A percentile compares a stretch with the other conserved stretches of the same genome.
These are phyloP conservation scores for Dactylonectria macrodidyma DNA, from an alignment of 2,329 filamentous ascomycete genomes.

Conservation along the genomic window DNA sequence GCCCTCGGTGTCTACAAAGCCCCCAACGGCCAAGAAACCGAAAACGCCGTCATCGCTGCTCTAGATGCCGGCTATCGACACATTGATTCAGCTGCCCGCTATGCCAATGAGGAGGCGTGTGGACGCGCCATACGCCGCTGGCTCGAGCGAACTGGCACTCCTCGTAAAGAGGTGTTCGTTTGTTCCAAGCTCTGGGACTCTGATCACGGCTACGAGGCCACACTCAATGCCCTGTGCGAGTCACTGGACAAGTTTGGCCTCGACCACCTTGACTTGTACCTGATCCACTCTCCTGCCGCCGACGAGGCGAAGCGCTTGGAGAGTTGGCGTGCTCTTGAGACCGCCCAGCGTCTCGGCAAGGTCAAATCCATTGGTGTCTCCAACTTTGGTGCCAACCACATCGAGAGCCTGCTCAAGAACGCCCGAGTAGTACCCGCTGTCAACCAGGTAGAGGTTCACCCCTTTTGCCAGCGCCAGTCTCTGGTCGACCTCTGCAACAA, in stretches of 20 bases:
- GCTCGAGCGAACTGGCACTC: constrained; percentile 72
- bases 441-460: constrained; percentile 87
- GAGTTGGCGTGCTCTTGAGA: constrained; percentile 81
- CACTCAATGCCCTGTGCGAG: constrained; percentile 74
- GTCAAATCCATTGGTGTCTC: constrained; percentile 81
- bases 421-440: constrained; percentile 74
- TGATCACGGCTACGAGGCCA: constrained; percentile 60
- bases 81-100: constrained; percentile 70
- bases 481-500: constrained; percentile 70
- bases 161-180: constrained; percentile 78
- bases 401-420: constrained; percentile 69
- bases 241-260: constrained; percentile 76
- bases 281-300: constrained; percentile 76
- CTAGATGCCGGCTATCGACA: constrained; percentile 70
- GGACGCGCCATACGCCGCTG: constrained; percentile 80
- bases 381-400: constrained; percentile 80
- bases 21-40: constrained; percentile 69
- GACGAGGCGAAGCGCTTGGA: constrained; percentile 77
- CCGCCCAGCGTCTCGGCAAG: constrained; percentile 75
- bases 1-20: constrained; percentile 65
- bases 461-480: constrained; percentile 76
- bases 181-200: constrained; percentile 77
- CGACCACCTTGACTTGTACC: constrained; percentile 82
- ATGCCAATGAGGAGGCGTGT: constrained; percentile 78
- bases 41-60: constrained; percentile 72